phyloP scores from a whole-genome alignment of 169 alveolate genomes.

The Theileria annulata region DNA sequence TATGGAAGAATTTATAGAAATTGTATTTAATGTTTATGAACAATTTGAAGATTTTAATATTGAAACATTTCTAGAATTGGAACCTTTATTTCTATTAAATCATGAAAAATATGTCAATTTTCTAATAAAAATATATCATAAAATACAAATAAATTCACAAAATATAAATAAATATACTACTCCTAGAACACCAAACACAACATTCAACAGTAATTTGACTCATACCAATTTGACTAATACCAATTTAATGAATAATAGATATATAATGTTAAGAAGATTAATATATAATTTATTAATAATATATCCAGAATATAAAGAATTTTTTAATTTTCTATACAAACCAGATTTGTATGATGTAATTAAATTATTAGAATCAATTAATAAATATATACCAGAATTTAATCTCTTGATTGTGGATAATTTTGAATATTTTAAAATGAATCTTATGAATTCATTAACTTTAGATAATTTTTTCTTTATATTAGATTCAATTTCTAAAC shows the following conservation, averaged over 20 bases:
- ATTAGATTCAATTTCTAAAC: slow-evolving; percentile 16
- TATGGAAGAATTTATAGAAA: slow-evolving; percentile 26
- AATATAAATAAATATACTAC: neutral
- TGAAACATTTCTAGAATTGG: neutral
- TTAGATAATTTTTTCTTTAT: slow-evolving; percentile 43
- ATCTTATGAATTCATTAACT: slow-evolving; percentile 16
- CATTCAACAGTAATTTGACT: no score
- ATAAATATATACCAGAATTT: slow-evolving; percentile 26
- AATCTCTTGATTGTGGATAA: slow-evolving; percentile 43
- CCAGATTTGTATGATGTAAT: slow-evolving; percentile 36
- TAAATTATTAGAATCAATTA: slow-evolving; percentile 32
- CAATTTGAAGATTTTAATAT: neutral
- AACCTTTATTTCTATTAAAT: slow-evolving; percentile 10
- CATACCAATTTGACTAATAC: no score
- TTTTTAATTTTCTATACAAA: slow-evolving; percentile 27
- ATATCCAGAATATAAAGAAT: slow-evolving; percentile 37
- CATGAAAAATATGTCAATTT: neutral
- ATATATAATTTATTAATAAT: slow-evolving; percentile 25
- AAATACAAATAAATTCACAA: neutral
- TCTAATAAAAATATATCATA: slow-evolving; percentile 6
- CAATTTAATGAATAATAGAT: neutral
- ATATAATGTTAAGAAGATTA: slow-evolving; percentile 34
- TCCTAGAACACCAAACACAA: neutral
- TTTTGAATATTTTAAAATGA: slow-evolving; percentile 35
- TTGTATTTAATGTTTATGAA: slow-evolving; percentile 1